Percentiles rank a stretch among this genome's conserved stretches.
Evolutionary conservation across 202 grass and related monocot species (phyloP).

Genomic region (Panicum hallii): DNA sequence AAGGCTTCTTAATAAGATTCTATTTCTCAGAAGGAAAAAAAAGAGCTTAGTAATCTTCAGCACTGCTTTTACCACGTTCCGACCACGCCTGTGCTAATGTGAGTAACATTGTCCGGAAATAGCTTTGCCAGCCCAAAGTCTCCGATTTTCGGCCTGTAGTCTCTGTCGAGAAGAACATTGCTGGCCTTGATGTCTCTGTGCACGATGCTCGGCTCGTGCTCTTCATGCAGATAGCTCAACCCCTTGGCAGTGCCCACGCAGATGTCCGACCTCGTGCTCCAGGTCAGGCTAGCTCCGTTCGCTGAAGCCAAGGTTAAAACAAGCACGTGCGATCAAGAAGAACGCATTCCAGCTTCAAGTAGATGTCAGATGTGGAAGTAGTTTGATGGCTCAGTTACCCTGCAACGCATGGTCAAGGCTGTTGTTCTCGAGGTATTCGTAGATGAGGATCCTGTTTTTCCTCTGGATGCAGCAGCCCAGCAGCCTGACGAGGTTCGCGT

Average conservation of each 20-base stretch:
- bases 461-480: slow-evolving; percentile 70
- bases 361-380: background rate
- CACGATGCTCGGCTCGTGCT: slow-evolving; percentile 64
- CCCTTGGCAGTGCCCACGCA: slow-evolving; percentile 65
- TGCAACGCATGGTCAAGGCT: slow-evolving; percentile 68
- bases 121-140: slow-evolving; percentile 79
- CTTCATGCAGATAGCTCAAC: slow-evolving; percentile 69
- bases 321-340: background rate
- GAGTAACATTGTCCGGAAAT: slow-evolving; percentile 62
- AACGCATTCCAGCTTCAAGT: background rate
- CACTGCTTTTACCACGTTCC: slow-evolving; percentile 61
- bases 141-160: slow-evolving; percentile 62
- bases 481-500: slow-evolving; percentile 71
- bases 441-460: slow-evolving; percentile 59
- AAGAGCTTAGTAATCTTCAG: too few species aligned
- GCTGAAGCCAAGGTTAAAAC: slow-evolving; percentile 43
- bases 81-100: slow-evolving; percentile 68
- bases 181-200: slow-evolving; percentile 76
- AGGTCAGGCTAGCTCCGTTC: slow-evolving; percentile 43
- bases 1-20: too few species aligned
- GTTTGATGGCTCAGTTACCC: slow-evolving; percentile 30
- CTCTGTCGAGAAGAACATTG: slow-evolving; percentile 65
- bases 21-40: too few species aligned
- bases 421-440: slow-evolving; percentile 65
- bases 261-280: slow-evolving; percentile 58